Percentiles rank a stretch among this genome's conserved stretches.
Evolutionary conservation across 257 asterid species (phyloP).

Genomic region (Nicotiana noctiflora): DNA sequence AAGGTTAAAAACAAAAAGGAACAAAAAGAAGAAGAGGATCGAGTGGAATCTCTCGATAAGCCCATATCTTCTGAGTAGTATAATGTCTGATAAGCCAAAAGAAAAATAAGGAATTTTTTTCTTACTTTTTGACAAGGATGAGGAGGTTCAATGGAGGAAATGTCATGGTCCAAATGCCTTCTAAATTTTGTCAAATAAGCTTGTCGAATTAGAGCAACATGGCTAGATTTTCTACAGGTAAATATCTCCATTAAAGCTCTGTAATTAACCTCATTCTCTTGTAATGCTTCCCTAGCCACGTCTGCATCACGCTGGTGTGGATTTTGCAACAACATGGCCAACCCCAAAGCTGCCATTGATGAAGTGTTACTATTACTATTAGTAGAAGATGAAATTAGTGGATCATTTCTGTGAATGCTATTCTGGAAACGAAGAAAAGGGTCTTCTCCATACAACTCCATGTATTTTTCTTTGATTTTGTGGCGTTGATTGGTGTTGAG

Average conservation of each 20-base stretch:
- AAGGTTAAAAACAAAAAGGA: too few relatives aligned
- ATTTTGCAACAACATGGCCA: constrained; percentile 29
- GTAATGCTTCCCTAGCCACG: constrained; percentile 50
- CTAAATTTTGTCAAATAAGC: constrained; percentile 47
- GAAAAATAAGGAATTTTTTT: not conserved
- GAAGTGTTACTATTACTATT: not conserved
- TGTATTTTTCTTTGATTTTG: constrained; percentile 33
- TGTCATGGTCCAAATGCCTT: constrained; percentile 40
- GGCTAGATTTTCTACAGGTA: constrained; percentile 64
- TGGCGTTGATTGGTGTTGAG: constrained; percentile 33
- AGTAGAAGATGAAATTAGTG: too few relatives aligned
- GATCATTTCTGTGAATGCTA: not conserved
- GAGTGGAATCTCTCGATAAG: too few relatives aligned
- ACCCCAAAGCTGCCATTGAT: constrained; percentile 6
- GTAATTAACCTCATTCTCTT: constrained; percentile 21
- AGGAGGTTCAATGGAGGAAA: constrained; percentile 50
- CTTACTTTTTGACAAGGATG: constrained; percentile 60
- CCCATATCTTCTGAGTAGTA: too few relatives aligned
- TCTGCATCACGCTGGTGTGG: constrained; percentile 57
- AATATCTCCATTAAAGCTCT: constrained; percentile 47
- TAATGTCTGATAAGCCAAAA: not conserved
- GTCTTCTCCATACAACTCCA: constrained; percentile 39
- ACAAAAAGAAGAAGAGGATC: too few relatives aligned
- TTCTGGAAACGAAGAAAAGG: constrained; percentile 14
- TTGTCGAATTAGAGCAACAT: constrained; percentile 50